Evolutionary conservation across 2,329 filamentous ascomycete genomes (phyloP).

Genomic region (Mycosphaerella sp.): DNA sequence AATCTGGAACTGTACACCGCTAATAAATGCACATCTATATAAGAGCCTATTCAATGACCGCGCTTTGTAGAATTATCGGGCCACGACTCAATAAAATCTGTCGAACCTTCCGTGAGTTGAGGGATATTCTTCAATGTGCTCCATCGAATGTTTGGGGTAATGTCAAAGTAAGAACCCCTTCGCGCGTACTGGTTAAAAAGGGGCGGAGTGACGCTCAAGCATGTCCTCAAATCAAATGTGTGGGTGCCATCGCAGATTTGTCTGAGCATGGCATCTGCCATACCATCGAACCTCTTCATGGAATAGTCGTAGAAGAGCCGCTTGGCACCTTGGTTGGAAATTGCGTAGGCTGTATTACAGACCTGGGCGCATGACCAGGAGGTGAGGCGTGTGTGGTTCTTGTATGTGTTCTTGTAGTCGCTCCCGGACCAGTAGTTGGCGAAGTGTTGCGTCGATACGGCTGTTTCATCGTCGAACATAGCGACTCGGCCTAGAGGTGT

Average conservation of each 20-base stretch:
- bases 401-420: constrained; percentile 6
- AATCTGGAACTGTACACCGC: too few relatives aligned
- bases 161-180: too few relatives aligned
- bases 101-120: too few relatives aligned
- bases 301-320: constrained; percentile 41
- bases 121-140: too few relatives aligned
- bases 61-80: too few relatives aligned
- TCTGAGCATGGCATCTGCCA: constrained; percentile 32
- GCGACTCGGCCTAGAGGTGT: constrained; percentile 9
- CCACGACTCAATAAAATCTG: too few relatives aligned
- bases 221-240: background rate
- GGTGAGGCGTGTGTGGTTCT: constrained; percentile 39
- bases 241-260: constrained; percentile 24
- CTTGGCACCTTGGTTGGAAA: constrained; percentile 41
- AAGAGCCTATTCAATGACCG: too few relatives aligned
- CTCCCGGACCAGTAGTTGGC: background rate
- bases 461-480: background rate
- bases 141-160: too few relatives aligned
- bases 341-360: constrained; percentile 42
- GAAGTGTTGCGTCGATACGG: background rate
- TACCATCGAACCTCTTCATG: constrained; percentile 37
- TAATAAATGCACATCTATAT: too few relatives aligned
- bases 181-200: background rate
- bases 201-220: background rate
- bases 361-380: constrained; percentile 38